phyloP scores from a whole-genome alignment of 1,284 basidiomycete species.

The Heterobasidion annosum region DNA sequence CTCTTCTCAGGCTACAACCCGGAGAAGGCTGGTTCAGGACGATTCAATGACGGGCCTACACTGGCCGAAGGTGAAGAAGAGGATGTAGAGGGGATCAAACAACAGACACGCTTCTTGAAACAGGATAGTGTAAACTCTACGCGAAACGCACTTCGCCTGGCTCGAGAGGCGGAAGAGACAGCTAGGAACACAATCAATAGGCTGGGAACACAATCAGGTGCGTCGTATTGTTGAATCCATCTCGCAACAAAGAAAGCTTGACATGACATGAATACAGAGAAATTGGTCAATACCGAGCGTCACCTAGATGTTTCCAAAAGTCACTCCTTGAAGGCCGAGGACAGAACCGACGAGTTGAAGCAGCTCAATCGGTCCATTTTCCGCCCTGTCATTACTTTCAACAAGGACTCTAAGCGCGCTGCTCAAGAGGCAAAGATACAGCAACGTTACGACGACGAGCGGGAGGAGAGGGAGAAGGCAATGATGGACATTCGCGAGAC shows the following conservation, averaged over 20 bases:
- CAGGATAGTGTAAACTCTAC: constrained; percentile 90
- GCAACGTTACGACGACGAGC: constrained; percentile 86
- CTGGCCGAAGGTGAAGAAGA: constrained; percentile 82
- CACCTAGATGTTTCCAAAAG: constrained; percentile 93
- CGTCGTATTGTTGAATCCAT: constrained; percentile 15
- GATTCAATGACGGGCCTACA: constrained; percentile 52
- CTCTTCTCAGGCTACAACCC: constrained; percentile 68
- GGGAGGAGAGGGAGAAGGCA: constrained; percentile 76
- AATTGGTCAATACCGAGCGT: constrained; percentile 92
- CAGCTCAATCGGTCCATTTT: constrained; percentile 95
- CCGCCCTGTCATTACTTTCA: constrained; percentile 83
- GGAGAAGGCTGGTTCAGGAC: constrained; percentile 39
- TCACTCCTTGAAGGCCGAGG: constrained; percentile 82
- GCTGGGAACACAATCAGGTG: constrained; percentile 94
- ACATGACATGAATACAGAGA: constrained; percentile 38
- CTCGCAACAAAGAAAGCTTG: constrained; percentile 5
- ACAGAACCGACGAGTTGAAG: constrained; percentile 92
- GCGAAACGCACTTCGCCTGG: constrained; percentile 88
- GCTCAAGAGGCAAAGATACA: constrained; percentile 87
- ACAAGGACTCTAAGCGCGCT: constrained; percentile 86
- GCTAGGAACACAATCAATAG: constrained; percentile 80
- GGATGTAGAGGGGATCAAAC: constrained; percentile 94
- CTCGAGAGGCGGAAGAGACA: constrained; percentile 93
- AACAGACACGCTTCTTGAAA: constrained; percentile 85
- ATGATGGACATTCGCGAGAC: constrained; percentile 83